phyloP scores from a whole-genome alignment of 257 asterid species.

The Solanum lycopersicoides region DNA sequence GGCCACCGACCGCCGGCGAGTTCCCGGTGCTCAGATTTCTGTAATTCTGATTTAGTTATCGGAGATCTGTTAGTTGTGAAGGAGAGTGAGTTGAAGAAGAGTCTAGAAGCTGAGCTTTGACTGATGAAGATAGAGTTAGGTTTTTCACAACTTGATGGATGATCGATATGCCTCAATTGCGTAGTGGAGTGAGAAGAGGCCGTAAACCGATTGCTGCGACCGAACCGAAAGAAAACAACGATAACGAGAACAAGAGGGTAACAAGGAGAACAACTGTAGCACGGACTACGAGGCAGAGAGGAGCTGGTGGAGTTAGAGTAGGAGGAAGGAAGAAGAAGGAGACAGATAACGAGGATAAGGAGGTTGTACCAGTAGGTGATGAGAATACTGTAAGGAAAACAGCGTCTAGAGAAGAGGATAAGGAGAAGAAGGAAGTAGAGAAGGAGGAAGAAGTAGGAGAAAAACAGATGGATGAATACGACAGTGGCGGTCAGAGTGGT shows the following conservation, averaged over 20 bases:
- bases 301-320: neutral
- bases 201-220: conserved; percentile 15
- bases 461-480: conserved; percentile 26
- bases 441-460: conserved; percentile 15
- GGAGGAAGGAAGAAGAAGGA: neutral
- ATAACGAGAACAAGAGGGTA: neutral
- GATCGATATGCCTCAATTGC: conserved; percentile 46
- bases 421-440: neutral
- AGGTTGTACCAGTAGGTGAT: conserved; percentile 3
- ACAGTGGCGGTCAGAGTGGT: conserved; percentile 25
- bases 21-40: neutral
- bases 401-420: neutral
- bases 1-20: neutral
- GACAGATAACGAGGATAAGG: neutral
- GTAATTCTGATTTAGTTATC: neutral
- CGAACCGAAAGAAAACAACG: neutral
- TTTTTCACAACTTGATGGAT: conserved; percentile 8
- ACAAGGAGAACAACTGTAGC: neutral
- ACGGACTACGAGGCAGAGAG: neutral
- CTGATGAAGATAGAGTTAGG: conserved; percentile 17
- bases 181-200: conserved; percentile 43
- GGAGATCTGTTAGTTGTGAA: conserved; percentile 4
- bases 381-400: conserved; percentile 19
- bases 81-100: neutral
- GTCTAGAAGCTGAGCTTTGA: neutral